These are phyloP conservation scores for Dictyostelium citrinum DNA, from an alignment of 78 protist species.

Conservation along the genomic window DNA sequence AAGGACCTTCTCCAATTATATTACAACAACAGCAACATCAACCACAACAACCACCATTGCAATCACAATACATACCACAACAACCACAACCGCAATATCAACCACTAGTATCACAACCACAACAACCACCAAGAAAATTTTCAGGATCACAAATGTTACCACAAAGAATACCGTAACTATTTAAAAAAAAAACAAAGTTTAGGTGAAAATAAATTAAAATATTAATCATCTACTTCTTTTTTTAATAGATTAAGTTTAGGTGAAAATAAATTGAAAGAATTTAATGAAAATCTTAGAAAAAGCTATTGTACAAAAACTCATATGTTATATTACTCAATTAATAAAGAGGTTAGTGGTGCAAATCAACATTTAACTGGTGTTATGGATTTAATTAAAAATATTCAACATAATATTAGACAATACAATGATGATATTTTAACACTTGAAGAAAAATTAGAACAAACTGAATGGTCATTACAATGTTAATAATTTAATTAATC, in stretches of 20 bases:
- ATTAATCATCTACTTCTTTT: too few species aligned
- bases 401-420: constrained; percentile 68
- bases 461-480: constrained; percentile 74
- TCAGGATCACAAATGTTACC: constrained; percentile 10
- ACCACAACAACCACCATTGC: not conserved
- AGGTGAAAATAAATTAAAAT: constrained; percentile 54
- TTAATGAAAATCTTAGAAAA: constrained; percentile 53
- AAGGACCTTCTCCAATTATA: not conserved
- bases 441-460: constrained; percentile 49
- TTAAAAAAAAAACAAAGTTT: constrained; percentile 38
- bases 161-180: constrained; percentile 59
- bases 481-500: not conserved
- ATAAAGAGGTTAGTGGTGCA: constrained; percentile 3
- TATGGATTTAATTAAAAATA: constrained; percentile 30
- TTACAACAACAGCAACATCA: not conserved
- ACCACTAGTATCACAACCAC: not conserved
- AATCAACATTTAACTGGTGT: constrained; percentile 28
- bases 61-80: not conserved
- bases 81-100: not conserved
- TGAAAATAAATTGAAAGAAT: constrained; percentile 51
- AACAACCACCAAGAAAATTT: not conserved
- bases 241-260: constrained; percentile 37
- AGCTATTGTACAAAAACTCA: constrained; percentile 9
- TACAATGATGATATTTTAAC: constrained; percentile 52
- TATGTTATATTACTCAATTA: constrained; percentile 1